Evolutionary conservation across 257 asterid species (phyloP), one percentile per base, ranked within the genome.

Genomic region (Solanum arcanum): DNA sequence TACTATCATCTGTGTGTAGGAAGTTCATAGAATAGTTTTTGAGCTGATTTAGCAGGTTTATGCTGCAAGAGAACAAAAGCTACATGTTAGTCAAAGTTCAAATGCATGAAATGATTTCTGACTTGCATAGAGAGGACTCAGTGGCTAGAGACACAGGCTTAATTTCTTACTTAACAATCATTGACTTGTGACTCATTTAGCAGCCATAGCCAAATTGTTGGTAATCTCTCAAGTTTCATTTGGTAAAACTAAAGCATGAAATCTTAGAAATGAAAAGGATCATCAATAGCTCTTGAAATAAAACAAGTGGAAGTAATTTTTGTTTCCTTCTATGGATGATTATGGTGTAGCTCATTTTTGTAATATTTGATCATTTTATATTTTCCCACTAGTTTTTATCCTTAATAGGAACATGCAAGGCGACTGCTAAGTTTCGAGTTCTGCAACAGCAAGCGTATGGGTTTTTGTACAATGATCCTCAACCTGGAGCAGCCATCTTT

Each of bases 361-460:
- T 49, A 80, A 80, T 80, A 47, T 29, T 80, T 47, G 29, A 18
- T 80, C 27, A 80, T 80, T 20, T 18, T 80, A 27, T 49, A 18
- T 29, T 86, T 20, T 70, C 80, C 70, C 56, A 46, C 37, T 49
- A 86, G 59, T 33, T 72, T 33, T 72, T 86, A 85, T 83, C 66
- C 87, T 83, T 86, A 62, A 66, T 91, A 97, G 99, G 99, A 81
- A 93, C 95, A 80, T 84, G 93, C 87, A 95, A 92, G 91, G 98
- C 99, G 60, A 12, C 93, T 21, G 86, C 60, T 33, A 97, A 95
- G 92, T 95, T 97, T 88, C 94, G 92, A 56, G 92, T 92, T 88
- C 93, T 97, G 86, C 98, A 94, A 89, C 94, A 94, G 35, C 95
- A 90, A 90, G 92, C 94, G 49, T 88, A 86, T 90, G 91, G 76